A percentile compares a stretch with the other conserved stretches of the same genome.
phyloP scores from a whole-genome alignment of 495 filamentous ascomycete genomes.

The Usnea hakonensis region DNA sequence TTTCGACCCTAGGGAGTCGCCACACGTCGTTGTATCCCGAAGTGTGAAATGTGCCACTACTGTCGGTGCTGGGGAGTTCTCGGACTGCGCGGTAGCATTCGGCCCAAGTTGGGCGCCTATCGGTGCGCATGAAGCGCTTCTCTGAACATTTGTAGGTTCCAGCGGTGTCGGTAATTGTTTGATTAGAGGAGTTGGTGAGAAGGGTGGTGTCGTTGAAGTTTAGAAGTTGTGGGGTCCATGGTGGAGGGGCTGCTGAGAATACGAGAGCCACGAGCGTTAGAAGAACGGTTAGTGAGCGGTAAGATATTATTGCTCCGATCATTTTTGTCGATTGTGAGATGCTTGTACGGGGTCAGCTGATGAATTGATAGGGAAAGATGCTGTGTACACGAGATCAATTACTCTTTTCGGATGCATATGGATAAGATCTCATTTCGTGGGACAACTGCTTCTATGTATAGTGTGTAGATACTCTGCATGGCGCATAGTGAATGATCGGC shows the following conservation, averaged over 20 bases:
- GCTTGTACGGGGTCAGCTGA: neutral
- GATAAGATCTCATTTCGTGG: too few species aligned
- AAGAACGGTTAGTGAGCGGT: neutral
- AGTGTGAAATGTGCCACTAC: neutral
- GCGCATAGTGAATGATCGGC: too few species aligned
- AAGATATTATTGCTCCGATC: neutral
- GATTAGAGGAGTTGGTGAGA: neutral
- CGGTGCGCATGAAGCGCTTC: neutral
- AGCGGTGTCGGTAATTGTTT: neutral
- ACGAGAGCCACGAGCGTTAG: neutral
- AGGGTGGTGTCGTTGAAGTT: neutral
- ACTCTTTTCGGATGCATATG: too few species aligned
- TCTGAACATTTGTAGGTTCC: neutral
- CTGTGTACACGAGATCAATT: neutral
- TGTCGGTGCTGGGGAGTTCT: neutral
- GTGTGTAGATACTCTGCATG: too few species aligned
- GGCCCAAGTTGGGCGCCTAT: neutral
- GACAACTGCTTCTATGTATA: too few species aligned
- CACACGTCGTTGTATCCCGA: neutral
- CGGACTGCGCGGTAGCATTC: neutral
- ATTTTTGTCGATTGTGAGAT: neutral
- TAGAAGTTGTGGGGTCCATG: neutral
- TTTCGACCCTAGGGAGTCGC: neutral
- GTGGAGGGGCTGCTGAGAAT: neutral
- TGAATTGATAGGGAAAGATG: neutral